phyloP scores from a whole-genome alignment of 495 filamentous ascomycete genomes.

The Aspergillus hancockii region DNA sequence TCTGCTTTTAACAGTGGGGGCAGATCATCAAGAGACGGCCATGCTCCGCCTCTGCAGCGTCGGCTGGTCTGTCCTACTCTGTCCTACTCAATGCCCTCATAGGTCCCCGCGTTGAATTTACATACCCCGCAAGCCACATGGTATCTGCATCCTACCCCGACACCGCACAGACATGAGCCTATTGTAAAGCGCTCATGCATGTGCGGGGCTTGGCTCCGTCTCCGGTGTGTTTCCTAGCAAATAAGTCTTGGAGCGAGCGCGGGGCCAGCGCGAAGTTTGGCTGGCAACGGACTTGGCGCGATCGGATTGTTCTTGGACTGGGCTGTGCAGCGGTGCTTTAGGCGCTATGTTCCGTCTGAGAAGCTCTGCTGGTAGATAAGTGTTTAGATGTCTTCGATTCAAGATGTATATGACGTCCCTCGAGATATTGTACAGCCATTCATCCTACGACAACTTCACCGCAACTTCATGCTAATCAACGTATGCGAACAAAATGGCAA shows the following conservation, averaged over 20 bases:
- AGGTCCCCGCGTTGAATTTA: too few relatives aligned
- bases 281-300: neutral
- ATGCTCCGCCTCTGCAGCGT: neutral
- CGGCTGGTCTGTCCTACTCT: too few relatives aligned
- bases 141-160: neutral
- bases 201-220: slow-evolving; percentile 13
- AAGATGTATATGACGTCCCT: neutral
- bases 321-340: slow-evolving; percentile 8
- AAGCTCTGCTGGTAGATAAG: neutral
- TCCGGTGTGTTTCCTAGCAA: neutral
- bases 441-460: too few relatives aligned
- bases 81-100: too few relatives aligned
- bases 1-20: slow-evolving; percentile 5
- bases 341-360: neutral
- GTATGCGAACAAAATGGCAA: too few relatives aligned
- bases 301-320: neutral
- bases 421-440: too few relatives aligned
- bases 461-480: too few relatives aligned
- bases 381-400: neutral
- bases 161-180: neutral
- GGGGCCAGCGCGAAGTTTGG: neutral
- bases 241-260: neutral
- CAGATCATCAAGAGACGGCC: neutral
- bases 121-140: neutral
- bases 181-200: neutral